A percentile compares a stretch with the other conserved stretches of the same genome.
Conservation (phyloP, 1,284 basidiomycete species). For the Irpex sp. region DNA sequence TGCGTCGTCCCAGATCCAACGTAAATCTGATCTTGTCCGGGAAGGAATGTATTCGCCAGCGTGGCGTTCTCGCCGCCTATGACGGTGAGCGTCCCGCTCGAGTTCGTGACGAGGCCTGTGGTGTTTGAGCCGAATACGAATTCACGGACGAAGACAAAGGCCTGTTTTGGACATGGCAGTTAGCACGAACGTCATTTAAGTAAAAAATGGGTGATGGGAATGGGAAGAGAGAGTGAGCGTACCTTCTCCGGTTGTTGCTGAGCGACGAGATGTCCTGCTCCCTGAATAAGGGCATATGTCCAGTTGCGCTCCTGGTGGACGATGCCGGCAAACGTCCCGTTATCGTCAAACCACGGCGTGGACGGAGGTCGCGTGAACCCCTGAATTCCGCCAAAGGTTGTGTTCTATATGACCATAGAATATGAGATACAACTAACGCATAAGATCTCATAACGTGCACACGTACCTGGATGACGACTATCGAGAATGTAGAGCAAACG, state of each 20-base stretch:
- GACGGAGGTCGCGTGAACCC: conserved; percentile 60
- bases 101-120: conserved; percentile 20
- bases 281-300: conserved; percentile 6
- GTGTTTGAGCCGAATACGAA: conserved; percentile 28
- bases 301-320: conserved; percentile 25
- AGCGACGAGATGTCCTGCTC: conserved; percentile 5
- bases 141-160: conserved; percentile 26
- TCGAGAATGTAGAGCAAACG: no score
- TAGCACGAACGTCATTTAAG: no score
- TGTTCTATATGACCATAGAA: conserved; percentile 16
- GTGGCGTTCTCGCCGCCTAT: conserved; percentile 8
- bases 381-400: conserved; percentile 53
- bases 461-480: conserved; percentile 21
- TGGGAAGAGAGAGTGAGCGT: neutral
- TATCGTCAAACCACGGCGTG: conserved; percentile 41
- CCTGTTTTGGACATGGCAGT: conserved; percentile 8
- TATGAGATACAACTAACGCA: no score
- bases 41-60: neutral
- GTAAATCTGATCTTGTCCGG: conserved; percentile 6
- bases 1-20: conserved; percentile 6
- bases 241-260: conserved; percentile 8
- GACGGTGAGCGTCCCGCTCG: neutral
- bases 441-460: no score
- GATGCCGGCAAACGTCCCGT: conserved; percentile 22
- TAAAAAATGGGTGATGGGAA: neutral